A percentile compares a stretch with the other conserved stretches of the same genome.
Conservation (phyloP, 1,284 basidiomycete genomes). For the Cryptococcus sp. region DNA sequence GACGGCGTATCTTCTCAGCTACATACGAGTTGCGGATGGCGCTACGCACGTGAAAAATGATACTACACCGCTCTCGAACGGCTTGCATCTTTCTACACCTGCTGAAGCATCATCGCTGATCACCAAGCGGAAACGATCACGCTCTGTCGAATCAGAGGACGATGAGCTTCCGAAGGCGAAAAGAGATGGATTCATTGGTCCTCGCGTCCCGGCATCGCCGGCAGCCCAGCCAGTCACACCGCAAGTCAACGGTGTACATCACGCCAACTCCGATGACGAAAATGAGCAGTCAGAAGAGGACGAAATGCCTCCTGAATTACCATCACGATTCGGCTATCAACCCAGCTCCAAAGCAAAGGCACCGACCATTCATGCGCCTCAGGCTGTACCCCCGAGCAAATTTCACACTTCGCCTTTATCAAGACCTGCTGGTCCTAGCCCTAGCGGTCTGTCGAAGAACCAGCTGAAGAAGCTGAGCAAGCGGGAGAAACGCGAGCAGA, state of each 20-base stretch:
- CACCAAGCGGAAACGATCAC: slow-evolving; percentile 14
- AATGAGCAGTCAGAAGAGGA: background rate
- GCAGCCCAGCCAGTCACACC: background rate
- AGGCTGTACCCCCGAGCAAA: slow-evolving; percentile 10
- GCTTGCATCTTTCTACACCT: background rate
- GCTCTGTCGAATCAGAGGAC: slow-evolving; percentile 55
- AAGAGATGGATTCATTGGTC: slow-evolving; percentile 1
- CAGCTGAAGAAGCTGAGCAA: background rate
- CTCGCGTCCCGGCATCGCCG: background rate
- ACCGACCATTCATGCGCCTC: slow-evolving; percentile 8
- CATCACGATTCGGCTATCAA: slow-evolving; percentile 10
- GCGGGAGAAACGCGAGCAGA: background rate
- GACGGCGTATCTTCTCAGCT: slow-evolving; percentile 92
- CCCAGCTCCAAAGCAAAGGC: slow-evolving; percentile 8
- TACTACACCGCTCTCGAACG: background rate
- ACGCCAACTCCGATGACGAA: background rate
- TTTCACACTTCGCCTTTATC: slow-evolving; percentile 18
- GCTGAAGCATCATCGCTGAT: slow-evolving; percentile 1
- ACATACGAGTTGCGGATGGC: slow-evolving; percentile 60
- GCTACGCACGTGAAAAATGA: background rate
- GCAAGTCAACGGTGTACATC: slow-evolving; percentile 1
- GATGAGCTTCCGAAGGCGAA: slow-evolving; percentile 10
- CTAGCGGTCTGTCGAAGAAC: background rate
- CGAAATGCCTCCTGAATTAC: slow-evolving; percentile 16
- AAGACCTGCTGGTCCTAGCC: background rate